Evolutionary conservation across 306 rosid genomes (phyloP).

Genomic region (Casuarina glauca): DNA sequence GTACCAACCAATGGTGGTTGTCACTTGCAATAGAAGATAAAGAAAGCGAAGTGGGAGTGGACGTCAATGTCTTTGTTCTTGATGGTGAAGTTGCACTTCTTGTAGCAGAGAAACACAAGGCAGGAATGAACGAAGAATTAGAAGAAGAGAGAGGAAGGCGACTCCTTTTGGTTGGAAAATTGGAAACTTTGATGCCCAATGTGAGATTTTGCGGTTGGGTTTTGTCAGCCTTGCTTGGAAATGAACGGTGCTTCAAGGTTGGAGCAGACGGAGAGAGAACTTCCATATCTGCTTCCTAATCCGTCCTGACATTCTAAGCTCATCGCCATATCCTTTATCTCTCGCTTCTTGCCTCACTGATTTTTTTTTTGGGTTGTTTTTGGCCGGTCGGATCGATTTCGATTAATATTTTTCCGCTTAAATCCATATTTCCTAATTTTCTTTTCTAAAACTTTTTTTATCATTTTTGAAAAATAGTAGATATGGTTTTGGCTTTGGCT

Average conservation of each 20-base stretch:
- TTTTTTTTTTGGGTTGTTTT: too few relatives aligned
- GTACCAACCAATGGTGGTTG: slow-evolving; percentile 70
- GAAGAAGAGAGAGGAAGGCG: slow-evolving; percentile 31
- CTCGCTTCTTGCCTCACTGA: too few relatives aligned
- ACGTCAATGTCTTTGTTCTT: slow-evolving; percentile 27
- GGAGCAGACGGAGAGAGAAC: slow-evolving; percentile 36
- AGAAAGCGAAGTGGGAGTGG: slow-evolving; percentile 32
- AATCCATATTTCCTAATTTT: too few relatives aligned
- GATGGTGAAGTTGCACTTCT: slow-evolving; percentile 40
- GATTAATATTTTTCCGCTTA: too few relatives aligned
- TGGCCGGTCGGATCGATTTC: too few relatives aligned
- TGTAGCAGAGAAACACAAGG: slow-evolving; percentile 20
- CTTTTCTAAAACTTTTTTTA: too few relatives aligned
- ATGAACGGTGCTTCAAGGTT: slow-evolving; percentile 26
- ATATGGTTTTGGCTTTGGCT: too few relatives aligned
- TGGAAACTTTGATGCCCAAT: slow-evolving; percentile 37
- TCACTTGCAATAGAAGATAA: slow-evolving; percentile 35
- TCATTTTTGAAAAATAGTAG: too few relatives aligned
- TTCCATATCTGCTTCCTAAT: slow-evolving; percentile 39
- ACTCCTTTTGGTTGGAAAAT: slow-evolving; percentile 10
- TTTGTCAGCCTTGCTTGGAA: slow-evolving; percentile 33
- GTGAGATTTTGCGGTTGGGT: slow-evolving; percentile 33
- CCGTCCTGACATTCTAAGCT: not conserved
- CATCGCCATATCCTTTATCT: too few relatives aligned
- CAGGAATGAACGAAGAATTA: slow-evolving; percentile 25